Conservation (phyloP, 2,329 filamentous ascomycete species). For the Knufia petricola region DNA sequence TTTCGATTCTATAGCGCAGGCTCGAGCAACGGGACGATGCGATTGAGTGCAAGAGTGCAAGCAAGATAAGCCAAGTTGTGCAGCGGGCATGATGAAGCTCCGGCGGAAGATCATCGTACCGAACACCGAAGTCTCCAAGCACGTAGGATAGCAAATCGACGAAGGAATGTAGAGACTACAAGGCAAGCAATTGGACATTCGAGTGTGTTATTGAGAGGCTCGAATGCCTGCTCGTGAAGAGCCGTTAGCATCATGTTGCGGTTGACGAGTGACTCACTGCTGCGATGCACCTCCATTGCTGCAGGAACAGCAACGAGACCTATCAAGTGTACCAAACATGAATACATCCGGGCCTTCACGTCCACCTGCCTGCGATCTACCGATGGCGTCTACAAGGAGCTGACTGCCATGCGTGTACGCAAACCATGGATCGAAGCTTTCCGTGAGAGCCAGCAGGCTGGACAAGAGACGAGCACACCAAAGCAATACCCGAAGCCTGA, state of each 20-base stretch:
- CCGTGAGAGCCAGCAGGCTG: conserved; percentile 40
- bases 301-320: neutral
- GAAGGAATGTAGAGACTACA: neutral
- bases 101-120: neutral
- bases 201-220: too few species aligned
- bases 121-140: neutral
- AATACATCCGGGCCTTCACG: conserved; percentile 11
- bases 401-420: conserved; percentile 51
- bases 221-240: too few species aligned
- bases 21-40: too few species aligned
- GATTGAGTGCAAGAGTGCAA: too few species aligned
- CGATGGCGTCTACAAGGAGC: conserved; percentile 51
- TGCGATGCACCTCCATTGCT: neutral
- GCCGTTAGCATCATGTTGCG: neutral
- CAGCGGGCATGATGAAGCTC: too few species aligned
- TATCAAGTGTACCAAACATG: too few species aligned
- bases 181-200: neutral
- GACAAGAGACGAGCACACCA: conserved; percentile 17
- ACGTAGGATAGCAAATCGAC: too few species aligned
- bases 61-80: too few species aligned
- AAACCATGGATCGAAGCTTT: conserved; percentile 63
- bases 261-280: neutral
- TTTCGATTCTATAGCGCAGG: too few species aligned
- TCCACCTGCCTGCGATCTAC: conserved; percentile 27
- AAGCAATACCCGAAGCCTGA: conserved; percentile 35